Evolutionary conservation across 139 green algal genomes (phyloP).

Genomic region (Haematococcus sp.): DNA sequence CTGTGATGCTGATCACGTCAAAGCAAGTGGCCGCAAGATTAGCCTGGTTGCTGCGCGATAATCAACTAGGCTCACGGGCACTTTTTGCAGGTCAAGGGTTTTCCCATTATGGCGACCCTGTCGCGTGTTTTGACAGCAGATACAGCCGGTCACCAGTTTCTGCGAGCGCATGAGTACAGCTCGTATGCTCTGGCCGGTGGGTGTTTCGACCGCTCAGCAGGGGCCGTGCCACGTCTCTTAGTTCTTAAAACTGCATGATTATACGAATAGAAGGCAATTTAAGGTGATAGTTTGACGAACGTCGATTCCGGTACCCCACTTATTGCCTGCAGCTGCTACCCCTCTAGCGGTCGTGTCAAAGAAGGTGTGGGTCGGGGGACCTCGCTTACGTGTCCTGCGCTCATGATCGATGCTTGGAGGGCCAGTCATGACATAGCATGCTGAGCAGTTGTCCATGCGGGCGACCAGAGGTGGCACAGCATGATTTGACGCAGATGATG

Average conservation of each 20-base stretch:
- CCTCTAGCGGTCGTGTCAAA: conserved; percentile 23
- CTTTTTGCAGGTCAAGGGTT: no score
- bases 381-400: no score
- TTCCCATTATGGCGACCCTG: neutral
- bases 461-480: no score
- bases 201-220: neutral
- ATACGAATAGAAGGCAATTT: no score
- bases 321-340: conserved; percentile 17
- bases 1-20: no score
- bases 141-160: conserved; percentile 37
- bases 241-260: no score
- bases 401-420: no score
- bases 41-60: no score
- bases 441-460: neutral
- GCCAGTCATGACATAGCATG: neutral
- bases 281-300: neutral
- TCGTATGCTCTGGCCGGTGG: conserved; percentile 53
- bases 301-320: neutral
- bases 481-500: no score
- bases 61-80: no score
- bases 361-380: conserved; percentile 15
- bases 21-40: no score
- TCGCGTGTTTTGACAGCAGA: conserved; percentile 45
- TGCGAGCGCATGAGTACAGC: conserved; percentile 47
- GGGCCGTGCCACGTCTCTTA: no score